Evolutionary conservation across 148 eudicot species (phyloP).

Genomic region (Spergularia marina): DNA sequence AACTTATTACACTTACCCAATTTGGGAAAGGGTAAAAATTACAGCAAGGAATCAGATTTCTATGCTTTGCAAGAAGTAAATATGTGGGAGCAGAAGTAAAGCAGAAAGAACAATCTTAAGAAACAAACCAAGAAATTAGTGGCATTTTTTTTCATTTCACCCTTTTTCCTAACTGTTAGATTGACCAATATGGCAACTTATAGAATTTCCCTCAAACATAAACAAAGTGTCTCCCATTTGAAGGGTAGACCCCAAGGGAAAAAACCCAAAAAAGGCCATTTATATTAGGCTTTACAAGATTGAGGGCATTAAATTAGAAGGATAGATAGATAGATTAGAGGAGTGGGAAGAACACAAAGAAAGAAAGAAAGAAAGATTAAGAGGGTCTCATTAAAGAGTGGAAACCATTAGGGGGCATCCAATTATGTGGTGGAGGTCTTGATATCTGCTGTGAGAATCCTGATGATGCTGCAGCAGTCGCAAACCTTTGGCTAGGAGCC

Average conservation of each 20-base stretch:
- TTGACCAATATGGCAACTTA: slow-evolving; percentile 9
- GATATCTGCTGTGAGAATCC: slow-evolving; percentile 88
- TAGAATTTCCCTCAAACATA: slow-evolving; percentile 6
- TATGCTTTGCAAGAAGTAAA: no score
- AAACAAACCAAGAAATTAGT: background rate
- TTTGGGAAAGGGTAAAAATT: slow-evolving; percentile 3
- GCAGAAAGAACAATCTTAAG: background rate
- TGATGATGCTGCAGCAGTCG: slow-evolving; percentile 99
- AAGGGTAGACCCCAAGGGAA: background rate
- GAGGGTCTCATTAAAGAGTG: slow-evolving; percentile 53
- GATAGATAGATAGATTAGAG: background rate
- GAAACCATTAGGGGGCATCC: slow-evolving; percentile 60
- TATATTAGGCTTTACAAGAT: slow-evolving; percentile 32
- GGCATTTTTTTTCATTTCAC: slow-evolving; percentile 13
- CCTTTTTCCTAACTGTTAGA: slow-evolving; percentile 22
- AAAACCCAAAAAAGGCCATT: slow-evolving; percentile 9
- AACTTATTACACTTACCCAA: background rate
- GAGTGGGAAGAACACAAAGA: background rate
- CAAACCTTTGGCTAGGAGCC: slow-evolving; percentile 41
- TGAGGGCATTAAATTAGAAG: slow-evolving; percentile 15
- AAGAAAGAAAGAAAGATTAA: background rate
- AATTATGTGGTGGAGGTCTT: slow-evolving; percentile 34
- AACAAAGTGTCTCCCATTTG: background rate
- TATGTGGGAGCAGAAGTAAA: no score
- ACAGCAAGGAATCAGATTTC: background rate